phyloP scores from a whole-genome alignment of 768 basidiomycete species.

The Serpula lacrymans region DNA sequence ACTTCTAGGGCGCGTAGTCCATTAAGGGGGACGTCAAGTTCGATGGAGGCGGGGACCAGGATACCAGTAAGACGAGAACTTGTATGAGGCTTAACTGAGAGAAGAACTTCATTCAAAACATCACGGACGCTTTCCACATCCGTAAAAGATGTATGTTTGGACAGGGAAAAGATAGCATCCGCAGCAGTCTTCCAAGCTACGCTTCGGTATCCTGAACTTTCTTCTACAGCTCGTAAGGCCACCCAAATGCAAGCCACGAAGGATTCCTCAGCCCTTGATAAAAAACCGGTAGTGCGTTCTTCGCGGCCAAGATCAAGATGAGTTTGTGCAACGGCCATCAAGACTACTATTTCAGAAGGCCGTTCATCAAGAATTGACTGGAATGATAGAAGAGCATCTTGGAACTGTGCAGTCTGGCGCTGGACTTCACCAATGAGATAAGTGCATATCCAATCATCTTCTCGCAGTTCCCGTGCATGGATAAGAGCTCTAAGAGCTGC shows the following conservation, averaged over 20 bases:
- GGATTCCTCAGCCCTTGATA: slow-evolving; percentile 68
- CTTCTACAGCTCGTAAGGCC: slow-evolving; percentile 46
- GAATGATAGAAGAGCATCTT: slow-evolving; percentile 71
- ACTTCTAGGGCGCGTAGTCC: slow-evolving; percentile 43
- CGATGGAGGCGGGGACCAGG: slow-evolving; percentile 29
- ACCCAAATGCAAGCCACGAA: slow-evolving; percentile 58
- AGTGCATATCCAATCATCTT: slow-evolving; percentile 77
- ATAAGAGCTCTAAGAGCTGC: slow-evolving; percentile 87
- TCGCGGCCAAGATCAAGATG: slow-evolving; percentile 67
- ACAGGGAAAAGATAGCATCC: slow-evolving; percentile 72
- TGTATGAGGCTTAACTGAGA: slow-evolving; percentile 37
- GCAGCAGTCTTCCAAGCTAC: slow-evolving; percentile 82
- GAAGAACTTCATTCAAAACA: slow-evolving; percentile 30
- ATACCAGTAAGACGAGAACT: slow-evolving; percentile 41
- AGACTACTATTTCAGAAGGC: slow-evolving; percentile 69
- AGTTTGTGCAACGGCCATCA: slow-evolving; percentile 67
- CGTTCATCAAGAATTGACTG: slow-evolving; percentile 49
- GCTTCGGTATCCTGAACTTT: slow-evolving; percentile 59
- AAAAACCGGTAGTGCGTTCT: slow-evolving; percentile 68
- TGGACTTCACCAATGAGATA: slow-evolving; percentile 87
- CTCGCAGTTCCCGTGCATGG: slow-evolving; percentile 68
- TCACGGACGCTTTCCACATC: slow-evolving; percentile 39
- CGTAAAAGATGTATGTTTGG: slow-evolving; percentile 45
- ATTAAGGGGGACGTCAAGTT: slow-evolving; percentile 19
- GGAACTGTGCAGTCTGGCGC: slow-evolving; percentile 68